Evolutionary conservation across 176 grass and related monocot species (phyloP).

Genomic region (Elaeis guineensis): DNA sequence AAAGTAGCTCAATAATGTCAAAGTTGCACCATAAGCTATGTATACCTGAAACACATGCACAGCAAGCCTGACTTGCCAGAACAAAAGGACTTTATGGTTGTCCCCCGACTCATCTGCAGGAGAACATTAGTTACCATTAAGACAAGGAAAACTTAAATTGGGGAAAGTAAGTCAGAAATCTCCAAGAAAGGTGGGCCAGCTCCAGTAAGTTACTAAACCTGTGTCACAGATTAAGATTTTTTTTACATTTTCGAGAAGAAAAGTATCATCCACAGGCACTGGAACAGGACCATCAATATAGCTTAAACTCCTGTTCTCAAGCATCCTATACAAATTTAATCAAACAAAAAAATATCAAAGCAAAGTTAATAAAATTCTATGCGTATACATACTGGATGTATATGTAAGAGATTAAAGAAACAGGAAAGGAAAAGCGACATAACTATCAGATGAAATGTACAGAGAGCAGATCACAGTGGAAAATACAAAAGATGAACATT

Average conservation of each 20-base stretch:
- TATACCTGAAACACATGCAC: constrained; percentile 90
- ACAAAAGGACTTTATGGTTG: constrained; percentile 75
- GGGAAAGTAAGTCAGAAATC: background rate
- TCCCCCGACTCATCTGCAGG: constrained; percentile 58
- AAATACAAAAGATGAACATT: no score
- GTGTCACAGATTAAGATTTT: constrained; percentile 90
- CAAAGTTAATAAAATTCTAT: background rate
- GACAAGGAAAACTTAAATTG: constrained; percentile 1
- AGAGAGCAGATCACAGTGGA: no score
- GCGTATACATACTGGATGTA: no score
- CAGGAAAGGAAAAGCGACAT: no score
- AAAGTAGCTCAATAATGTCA: no score
- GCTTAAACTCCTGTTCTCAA: constrained; percentile 87
- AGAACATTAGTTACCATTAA: constrained; percentile 19
- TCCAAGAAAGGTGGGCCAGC: background rate
- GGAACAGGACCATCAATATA: constrained; percentile 87
- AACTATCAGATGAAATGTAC: no score
- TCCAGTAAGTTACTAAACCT: constrained; percentile 38
- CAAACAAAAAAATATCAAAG: background rate
- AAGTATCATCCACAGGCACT: constrained; percentile 60
- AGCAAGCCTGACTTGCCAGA: constrained; percentile 94
- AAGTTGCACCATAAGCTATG: background rate
- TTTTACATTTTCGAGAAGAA: constrained; percentile 74
- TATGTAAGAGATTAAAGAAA: no score
- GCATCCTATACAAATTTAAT: constrained; percentile 51